Conservation (phyloP, 2,329 filamentous ascomycete genomes). For the Talaromyces atroroseus region DNA sequence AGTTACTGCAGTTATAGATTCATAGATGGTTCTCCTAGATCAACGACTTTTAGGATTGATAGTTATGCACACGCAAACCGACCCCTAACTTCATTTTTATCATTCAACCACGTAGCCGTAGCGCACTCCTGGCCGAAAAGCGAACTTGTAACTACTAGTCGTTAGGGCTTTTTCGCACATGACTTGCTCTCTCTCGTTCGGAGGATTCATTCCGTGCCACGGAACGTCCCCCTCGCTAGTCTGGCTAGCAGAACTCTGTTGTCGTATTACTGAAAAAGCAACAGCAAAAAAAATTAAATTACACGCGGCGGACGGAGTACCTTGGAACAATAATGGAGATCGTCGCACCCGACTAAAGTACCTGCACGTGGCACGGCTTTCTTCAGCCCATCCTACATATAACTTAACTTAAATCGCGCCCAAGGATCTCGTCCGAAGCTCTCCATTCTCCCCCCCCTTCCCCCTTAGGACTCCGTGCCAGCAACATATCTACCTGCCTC, state of each 20-base stretch:
- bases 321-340: background rate
- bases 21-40: too few relatives aligned
- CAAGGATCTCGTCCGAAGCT: background rate
- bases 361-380: background rate
- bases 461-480: background rate
- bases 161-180: background rate
- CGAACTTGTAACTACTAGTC: background rate
- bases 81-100: background rate
- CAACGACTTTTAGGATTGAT: too few relatives aligned
- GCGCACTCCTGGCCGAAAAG: background rate
- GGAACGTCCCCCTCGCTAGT: background rate
- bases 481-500: background rate
- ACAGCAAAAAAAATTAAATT: background rate
- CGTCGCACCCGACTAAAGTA: background rate
- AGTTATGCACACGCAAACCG: too few relatives aligned
- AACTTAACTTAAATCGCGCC: background rate
- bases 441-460: background rate
- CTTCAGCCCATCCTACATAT: background rate
- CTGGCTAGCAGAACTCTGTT: background rate
- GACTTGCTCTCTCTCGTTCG: background rate
- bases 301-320: background rate
- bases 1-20: too few relatives aligned
- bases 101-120: background rate
- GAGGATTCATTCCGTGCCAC: background rate
- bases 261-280: background rate